Evolutionary conservation across 148 eudicot genomes (phyloP).

Genomic region (Arbutus unedo): DNA sequence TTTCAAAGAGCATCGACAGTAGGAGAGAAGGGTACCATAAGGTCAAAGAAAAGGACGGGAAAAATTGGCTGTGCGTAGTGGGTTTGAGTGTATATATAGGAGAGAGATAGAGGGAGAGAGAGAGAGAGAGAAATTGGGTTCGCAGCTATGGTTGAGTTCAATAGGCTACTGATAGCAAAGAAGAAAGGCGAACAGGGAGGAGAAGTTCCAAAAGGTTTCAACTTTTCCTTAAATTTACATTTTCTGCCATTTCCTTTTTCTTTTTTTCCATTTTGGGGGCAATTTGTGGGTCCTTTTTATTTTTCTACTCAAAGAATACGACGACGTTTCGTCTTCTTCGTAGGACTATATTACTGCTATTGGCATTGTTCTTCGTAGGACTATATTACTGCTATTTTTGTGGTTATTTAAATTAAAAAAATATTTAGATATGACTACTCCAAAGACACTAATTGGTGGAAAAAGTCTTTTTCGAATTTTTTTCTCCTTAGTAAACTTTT

Average conservation of each 20-base stretch:
- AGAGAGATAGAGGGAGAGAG: neutral
- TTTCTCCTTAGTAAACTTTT: too few relatives aligned
- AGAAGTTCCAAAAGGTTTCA: neutral
- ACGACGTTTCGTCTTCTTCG: neutral
- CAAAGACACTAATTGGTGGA: too few relatives aligned
- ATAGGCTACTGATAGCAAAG: neutral
- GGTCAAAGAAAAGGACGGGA: neutral
- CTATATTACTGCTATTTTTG: too few relatives aligned
- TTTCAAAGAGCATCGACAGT: constrained; percentile 8
- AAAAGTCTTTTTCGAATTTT: too few relatives aligned
- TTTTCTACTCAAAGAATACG: neutral
- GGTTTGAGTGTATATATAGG: neutral
- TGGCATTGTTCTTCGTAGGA: neutral
- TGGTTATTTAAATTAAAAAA: too few relatives aligned
- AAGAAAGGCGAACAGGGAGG: neutral
- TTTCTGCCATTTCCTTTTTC: neutral
- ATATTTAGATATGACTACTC: too few relatives aligned
- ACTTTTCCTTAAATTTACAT: neutral
- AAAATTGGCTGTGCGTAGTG: too few relatives aligned
- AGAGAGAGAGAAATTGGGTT: neutral
- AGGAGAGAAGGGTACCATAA: neutral
- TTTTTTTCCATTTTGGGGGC: neutral
- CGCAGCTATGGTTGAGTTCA: neutral
- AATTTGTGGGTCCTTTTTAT: neutral
- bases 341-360: too few relatives aligned